Evolutionary conservation across 176 grass and related monocot species (phyloP).

Genomic region (Carex cristatella): DNA sequence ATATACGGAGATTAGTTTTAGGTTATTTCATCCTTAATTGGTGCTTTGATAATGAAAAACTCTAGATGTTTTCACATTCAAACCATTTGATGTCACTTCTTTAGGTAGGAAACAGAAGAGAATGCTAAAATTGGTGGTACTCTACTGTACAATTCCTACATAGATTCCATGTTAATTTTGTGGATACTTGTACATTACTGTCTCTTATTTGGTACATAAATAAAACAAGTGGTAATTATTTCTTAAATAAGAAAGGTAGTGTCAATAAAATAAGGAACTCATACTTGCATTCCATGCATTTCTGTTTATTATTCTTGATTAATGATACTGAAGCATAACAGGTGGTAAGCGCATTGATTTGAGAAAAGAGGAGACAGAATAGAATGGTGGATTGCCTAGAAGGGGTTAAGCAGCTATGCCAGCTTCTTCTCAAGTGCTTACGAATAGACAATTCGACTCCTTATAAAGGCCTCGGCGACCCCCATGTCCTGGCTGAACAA

Average conservation of each 20-base stretch:
- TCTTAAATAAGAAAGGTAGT: not conserved
- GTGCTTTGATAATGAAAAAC: not conserved
- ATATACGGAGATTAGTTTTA: not conserved
- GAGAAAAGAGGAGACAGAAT: not conserved
- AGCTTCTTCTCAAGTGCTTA: constrained; percentile 56
- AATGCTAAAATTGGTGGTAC: too few species aligned
- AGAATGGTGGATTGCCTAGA: constrained; percentile 91
- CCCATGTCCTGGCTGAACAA: constrained; percentile 69
- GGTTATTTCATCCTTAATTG: not conserved
- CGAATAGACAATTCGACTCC: constrained; percentile 56
- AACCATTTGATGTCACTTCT: too few species aligned
- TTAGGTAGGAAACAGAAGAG: too few species aligned
- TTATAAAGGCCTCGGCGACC: constrained; percentile 64
- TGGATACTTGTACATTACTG: not conserved
- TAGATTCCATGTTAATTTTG: too few species aligned
- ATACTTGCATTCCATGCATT: not conserved
- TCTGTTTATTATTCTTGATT: not conserved
- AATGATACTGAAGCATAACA: not conserved
- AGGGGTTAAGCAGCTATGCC: constrained; percentile 50
- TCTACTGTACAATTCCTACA: too few species aligned
- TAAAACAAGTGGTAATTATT: not conserved
- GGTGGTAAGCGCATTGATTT: not conserved
- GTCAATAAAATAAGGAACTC: not conserved
- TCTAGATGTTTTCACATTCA: too few species aligned
- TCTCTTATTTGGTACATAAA: not conserved